A percentile compares a stretch with the other conserved stretches of the same genome.
Evolutionary conservation across 306 rosid species (phyloP).

Genomic region (Psophocarpus tetragonolobus): DNA sequence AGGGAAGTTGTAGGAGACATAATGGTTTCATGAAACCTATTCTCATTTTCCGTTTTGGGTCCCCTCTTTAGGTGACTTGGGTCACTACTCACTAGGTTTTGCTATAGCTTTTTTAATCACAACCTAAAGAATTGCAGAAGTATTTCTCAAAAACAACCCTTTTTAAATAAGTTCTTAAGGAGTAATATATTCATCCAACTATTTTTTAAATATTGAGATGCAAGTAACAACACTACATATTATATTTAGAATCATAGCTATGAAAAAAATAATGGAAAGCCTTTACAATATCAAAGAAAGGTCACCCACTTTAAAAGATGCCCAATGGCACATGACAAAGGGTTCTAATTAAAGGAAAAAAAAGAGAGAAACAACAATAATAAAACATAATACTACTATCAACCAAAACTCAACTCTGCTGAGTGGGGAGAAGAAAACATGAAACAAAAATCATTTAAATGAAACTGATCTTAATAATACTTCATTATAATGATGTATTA

Average conservation of each 20-base stretch:
- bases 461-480: neutral
- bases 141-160: neutral
- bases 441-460: neutral
- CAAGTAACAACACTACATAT: neutral
- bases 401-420: neutral
- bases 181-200: neutral
- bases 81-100: neutral
- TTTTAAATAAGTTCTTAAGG: neutral
- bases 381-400: neutral
- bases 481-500: neutral
- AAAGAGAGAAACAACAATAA: neutral
- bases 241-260: neutral
- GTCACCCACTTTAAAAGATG: slow-evolving; percentile 32
- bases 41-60: neutral
- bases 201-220: neutral
- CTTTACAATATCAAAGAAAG: slow-evolving; percentile 19
- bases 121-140: neutral
- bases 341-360: neutral
- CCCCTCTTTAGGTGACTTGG: neutral
- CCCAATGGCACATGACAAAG: slow-evolving; percentile 29
- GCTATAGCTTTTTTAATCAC: neutral
- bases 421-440: slow-evolving; percentile 1
- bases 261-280: neutral
- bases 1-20: neutral
- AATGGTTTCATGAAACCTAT: neutral